Percentiles rank a stretch among this genome's conserved stretches.
Evolutionary conservation across 1,139 yeast genomes (phyloP).

Genomic region (Taphrina wiesneri): DNA sequence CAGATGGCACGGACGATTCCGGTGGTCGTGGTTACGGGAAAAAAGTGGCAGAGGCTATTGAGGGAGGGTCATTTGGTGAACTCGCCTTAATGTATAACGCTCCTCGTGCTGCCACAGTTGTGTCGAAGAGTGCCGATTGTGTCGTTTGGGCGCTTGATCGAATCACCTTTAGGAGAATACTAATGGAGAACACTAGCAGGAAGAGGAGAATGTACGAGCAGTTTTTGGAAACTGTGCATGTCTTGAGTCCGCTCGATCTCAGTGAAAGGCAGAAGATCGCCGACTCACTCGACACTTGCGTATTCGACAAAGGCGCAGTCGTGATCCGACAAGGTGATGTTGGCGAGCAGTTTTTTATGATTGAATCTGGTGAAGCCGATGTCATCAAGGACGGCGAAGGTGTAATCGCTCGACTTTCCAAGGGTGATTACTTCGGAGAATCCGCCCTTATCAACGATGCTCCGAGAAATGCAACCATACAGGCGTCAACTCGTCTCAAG

Average conservation of each 20-base stretch:
- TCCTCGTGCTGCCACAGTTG: conserved; percentile 95
- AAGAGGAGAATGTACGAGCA: conserved; percentile 89
- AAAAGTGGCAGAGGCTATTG: conserved; percentile 70
- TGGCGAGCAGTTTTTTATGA: conserved; percentile 88
- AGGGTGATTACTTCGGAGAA: conserved; percentile 96
- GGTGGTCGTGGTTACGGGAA: conserved; percentile 48
- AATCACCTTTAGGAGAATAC: conserved; percentile 84
- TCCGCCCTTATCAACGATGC: conserved; percentile 85
- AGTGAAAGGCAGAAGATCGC: conserved; percentile 91
- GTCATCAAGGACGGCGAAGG: conserved; percentile 66
- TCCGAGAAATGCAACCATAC: conserved; percentile 93
- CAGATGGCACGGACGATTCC: conserved; percentile 12
- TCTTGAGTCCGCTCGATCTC: conserved; percentile 66
- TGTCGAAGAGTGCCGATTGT: conserved; percentile 54
- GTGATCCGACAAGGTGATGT: conserved; percentile 85
- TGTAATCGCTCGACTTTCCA: conserved; percentile 59
- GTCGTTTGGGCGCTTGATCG: conserved; percentile 92
- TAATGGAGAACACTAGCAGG: conserved; percentile 84
- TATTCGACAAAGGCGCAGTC: conserved; percentile 67
- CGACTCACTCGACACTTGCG: conserved; percentile 83
- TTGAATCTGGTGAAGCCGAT: conserved; percentile 82
- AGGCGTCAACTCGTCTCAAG: conserved; percentile 70
- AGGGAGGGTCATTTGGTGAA: conserved; percentile 94
- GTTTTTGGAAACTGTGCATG: conserved; percentile 82
- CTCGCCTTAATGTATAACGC: conserved; percentile 96